Evolutionary conservation across 179 eudicot species (phyloP).

Genomic region (Heliamphora pulchella): DNA sequence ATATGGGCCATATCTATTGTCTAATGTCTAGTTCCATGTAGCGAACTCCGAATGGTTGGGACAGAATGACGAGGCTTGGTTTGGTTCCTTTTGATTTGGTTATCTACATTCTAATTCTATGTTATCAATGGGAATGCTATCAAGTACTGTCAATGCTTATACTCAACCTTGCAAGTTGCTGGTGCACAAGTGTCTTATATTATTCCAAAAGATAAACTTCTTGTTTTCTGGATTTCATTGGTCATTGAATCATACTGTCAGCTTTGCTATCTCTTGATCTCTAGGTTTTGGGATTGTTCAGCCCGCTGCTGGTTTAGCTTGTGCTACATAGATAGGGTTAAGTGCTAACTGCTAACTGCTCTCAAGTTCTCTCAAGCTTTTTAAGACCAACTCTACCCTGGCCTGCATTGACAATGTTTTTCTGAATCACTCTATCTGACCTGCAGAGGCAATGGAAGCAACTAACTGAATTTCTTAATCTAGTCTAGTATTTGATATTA

Average conservation of each 20-base stretch:
- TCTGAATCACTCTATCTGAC: background rate
- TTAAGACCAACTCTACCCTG: background rate
- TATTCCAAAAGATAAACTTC: background rate
- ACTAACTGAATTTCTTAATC: background rate
- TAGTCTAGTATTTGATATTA: background rate
- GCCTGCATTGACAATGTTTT: background rate
- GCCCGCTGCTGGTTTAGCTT: background rate
- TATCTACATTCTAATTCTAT: background rate
- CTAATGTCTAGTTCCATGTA: no score
- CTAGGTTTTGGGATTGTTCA: background rate
- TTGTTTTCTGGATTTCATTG: slow-evolving; percentile 1
- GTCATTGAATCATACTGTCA: background rate
- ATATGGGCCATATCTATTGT: no score
- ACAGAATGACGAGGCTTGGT: no score
- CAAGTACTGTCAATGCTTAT: background rate
- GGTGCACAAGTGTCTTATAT: background rate
- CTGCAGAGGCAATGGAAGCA: background rate
- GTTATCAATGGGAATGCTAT: background rate
- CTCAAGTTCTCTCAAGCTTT: background rate
- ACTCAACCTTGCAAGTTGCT: background rate
- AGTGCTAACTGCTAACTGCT: background rate
- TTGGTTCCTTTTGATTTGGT: no score
- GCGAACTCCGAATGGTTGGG: no score
- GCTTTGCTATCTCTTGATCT: background rate
- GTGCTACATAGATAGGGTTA: background rate